A percentile compares a stretch with the other conserved stretches of the same genome.
phyloP scores from a whole-genome alignment of 495 filamentous ascomycete genomes.

The Talaromyces wortmannii region DNA sequence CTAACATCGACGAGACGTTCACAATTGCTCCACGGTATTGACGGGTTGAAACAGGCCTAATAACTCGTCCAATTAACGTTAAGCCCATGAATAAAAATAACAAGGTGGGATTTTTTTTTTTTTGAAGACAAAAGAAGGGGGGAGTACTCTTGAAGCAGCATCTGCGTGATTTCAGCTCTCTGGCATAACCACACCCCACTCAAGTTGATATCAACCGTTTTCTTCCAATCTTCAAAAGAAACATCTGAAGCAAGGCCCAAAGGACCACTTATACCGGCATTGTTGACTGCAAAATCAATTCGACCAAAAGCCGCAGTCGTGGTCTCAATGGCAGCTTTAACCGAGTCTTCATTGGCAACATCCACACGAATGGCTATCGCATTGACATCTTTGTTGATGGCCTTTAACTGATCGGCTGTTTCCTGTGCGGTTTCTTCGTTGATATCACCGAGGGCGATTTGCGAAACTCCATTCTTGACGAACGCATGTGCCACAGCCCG shows the following conservation, averaged over 20 bases:
- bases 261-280: constrained; percentile 25
- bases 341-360: background rate
- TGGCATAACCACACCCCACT: constrained; percentile 42
- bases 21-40: constrained; percentile 21
- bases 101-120: background rate
- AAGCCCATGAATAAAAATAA: constrained; percentile 1
- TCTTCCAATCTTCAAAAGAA: constrained; percentile 27
- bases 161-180: constrained; percentile 37
- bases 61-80: constrained; percentile 5
- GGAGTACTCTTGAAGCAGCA: constrained; percentile 37
- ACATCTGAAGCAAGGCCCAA: constrained; percentile 21
- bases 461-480: constrained; percentile 14
- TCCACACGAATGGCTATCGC: background rate
- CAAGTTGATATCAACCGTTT: constrained; percentile 36
- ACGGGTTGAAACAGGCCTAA: constrained; percentile 9
- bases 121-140: background rate
- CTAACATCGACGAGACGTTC: constrained; percentile 23
- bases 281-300: constrained; percentile 48
- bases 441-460: constrained; percentile 16
- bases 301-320: constrained; percentile 23
- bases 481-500: constrained; percentile 13
- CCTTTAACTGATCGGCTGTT: constrained; percentile 6
- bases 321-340: background rate
- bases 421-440: constrained; percentile 10
- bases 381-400: constrained; percentile 2